These are phyloP conservation scores for Daldinia bambusicola DNA, from an alignment of 495 filamentous ascomycete species.

Conservation along the genomic window DNA sequence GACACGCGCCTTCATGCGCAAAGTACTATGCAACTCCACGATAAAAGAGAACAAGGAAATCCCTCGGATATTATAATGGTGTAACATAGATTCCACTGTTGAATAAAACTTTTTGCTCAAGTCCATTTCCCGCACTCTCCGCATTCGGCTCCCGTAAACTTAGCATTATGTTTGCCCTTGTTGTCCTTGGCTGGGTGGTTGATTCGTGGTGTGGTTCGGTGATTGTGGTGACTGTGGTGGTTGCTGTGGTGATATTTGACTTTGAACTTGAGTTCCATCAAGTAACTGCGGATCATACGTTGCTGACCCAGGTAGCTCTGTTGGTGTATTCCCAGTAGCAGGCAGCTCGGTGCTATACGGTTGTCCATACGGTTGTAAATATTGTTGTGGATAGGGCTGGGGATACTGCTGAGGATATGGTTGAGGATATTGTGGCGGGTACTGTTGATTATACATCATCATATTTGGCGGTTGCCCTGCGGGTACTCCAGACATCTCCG, in stretches of 20 bases:
- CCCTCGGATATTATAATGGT: conserved; percentile 5
- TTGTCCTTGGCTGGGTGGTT: conserved; percentile 14
- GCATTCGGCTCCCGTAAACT: neutral
- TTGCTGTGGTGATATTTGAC: conserved; percentile 8
- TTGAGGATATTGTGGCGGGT: conserved; percentile 37
- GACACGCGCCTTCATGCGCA: conserved; percentile 25
- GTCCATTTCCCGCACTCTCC: conserved; percentile 18
- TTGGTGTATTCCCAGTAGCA: conserved; percentile 25
- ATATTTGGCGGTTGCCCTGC: conserved; percentile 11
- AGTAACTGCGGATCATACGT: conserved; percentile 36
- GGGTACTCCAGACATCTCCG: conserved; percentile 20
- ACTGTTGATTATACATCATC: conserved; percentile 35
- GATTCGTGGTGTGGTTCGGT: conserved; percentile 2
- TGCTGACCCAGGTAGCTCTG: conserved; percentile 41
- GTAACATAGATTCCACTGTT: conserved; percentile 8
- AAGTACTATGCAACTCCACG: conserved; percentile 27
- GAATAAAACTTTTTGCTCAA: conserved; percentile 19
- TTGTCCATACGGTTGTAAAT: conserved; percentile 32
- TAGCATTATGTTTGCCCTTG: conserved; percentile 17
- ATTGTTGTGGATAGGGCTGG: conserved; percentile 41
- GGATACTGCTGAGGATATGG: conserved; percentile 29
- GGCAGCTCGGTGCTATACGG: conserved; percentile 40
- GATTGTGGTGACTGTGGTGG: conserved; percentile 22
- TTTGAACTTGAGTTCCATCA: conserved; percentile 32
- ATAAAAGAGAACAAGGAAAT: conserved; percentile 8